phyloP scores from a whole-genome alignment of 768 basidiomycete species.

The Russula compacta region DNA sequence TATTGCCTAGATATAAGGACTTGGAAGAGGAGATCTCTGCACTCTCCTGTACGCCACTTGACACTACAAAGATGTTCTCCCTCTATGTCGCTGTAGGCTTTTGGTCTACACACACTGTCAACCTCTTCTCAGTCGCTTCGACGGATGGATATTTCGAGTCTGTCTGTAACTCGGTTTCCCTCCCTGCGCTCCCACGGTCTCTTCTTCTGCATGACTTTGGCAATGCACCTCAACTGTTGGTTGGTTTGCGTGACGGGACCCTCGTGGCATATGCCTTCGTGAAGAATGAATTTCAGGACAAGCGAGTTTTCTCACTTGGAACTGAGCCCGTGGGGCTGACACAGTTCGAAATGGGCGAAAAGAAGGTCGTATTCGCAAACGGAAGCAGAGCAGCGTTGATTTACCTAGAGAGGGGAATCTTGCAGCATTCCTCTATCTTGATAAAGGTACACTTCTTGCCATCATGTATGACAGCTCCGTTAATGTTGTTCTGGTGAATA shows the following conservation, averaged over 20 bases:
- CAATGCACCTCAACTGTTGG: slow-evolving; percentile 48
- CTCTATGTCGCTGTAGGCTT: slow-evolving; percentile 54
- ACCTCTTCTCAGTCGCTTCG: slow-evolving; percentile 40
- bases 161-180: slow-evolving; percentile 30
- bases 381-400: slow-evolving; percentile 64
- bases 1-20: slow-evolving; percentile 9
- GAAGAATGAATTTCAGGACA: slow-evolving; percentile 31
- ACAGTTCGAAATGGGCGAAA: slow-evolving; percentile 44
- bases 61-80: slow-evolving; percentile 39
- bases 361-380: slow-evolving; percentile 54
- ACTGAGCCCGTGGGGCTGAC: slow-evolving; percentile 55
- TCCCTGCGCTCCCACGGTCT: slow-evolving; percentile 39
- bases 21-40: slow-evolving; percentile 51
- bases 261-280: slow-evolving; percentile 47
- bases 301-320: slow-evolving; percentile 58
- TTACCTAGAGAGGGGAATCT: slow-evolving; percentile 52
- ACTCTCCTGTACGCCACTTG: slow-evolving; percentile 52
- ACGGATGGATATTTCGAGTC: slow-evolving; percentile 19
- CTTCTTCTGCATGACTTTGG: slow-evolving; percentile 54
- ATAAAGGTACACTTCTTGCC: slow-evolving; percentile 41
- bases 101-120: slow-evolving; percentile 61
- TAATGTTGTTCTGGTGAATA: neutral
- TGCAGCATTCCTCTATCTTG: slow-evolving; percentile 63
- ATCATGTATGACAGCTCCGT: neutral
- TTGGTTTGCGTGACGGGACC: slow-evolving; percentile 69